Evolutionary conservation across 2,329 filamentous ascomycete species (phyloP).

Genomic region (Fusarium sulawesiense): DNA sequence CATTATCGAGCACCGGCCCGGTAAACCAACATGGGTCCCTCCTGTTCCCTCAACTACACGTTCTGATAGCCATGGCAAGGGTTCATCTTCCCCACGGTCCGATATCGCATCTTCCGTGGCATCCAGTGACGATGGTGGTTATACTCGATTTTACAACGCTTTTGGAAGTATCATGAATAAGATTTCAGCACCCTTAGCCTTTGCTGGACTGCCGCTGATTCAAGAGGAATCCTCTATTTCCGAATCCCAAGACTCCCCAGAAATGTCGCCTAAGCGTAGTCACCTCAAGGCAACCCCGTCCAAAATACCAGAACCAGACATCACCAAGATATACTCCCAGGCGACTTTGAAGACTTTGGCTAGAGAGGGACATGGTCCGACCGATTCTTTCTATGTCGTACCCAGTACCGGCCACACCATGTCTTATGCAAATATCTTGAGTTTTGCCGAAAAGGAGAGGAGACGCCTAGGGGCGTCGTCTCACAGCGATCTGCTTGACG

Average conservation of each 20-base stretch:
- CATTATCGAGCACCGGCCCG: conserved; percentile 64
- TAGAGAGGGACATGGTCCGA: conserved; percentile 72
- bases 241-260: conserved; percentile 51
- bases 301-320: conserved; percentile 67
- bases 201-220: conserved; percentile 87
- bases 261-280: conserved; percentile 54
- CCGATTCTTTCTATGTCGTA: conserved; percentile 93
- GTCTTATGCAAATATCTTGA: conserved; percentile 91
- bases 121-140: conserved; percentile 75
- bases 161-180: conserved; percentile 90
- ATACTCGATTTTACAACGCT: conserved; percentile 90
- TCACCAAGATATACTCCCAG: conserved; percentile 84
- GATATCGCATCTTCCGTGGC: conserved; percentile 40
- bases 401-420: conserved; percentile 91
- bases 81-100: conserved; percentile 41
- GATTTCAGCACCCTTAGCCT: conserved; percentile 89
- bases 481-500: conserved; percentile 62
- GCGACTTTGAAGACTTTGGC: conserved; percentile 84
- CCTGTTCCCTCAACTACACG: conserved; percentile 49
- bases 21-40: conserved; percentile 66
- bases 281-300: conserved; percentile 51
- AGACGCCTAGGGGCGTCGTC: conserved; percentile 66
- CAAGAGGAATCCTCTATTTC: conserved; percentile 58
- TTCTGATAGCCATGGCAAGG: conserved; percentile 44
- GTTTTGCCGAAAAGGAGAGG: conserved; percentile 74